Conservation (phyloP, 2,329 filamentous ascomycete species). For the Bipolaris oryzae region DNA sequence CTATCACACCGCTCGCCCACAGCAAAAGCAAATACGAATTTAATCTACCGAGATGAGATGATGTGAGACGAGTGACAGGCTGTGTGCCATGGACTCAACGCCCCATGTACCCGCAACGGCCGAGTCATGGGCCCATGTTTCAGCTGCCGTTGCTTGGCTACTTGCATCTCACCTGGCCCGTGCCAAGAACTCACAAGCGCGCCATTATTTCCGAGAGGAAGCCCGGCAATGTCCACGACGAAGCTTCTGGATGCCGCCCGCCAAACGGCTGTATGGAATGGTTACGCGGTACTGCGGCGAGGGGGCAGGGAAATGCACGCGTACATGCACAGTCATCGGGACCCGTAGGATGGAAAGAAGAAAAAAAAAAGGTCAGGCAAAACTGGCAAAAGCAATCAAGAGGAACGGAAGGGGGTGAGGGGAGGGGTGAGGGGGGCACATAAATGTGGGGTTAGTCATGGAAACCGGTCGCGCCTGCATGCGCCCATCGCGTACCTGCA, state of each 20-base stretch:
- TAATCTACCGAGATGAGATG: not conserved
- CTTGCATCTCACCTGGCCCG: not conserved
- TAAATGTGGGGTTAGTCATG: not conserved
- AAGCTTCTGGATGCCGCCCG: not conserved
- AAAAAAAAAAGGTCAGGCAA: not conserved
- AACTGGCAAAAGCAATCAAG: not conserved
- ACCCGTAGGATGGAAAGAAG: too few species aligned
- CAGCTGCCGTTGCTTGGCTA: not conserved
- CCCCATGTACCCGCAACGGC: not conserved
- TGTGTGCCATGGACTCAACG: not conserved
- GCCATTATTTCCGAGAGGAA: too few species aligned
- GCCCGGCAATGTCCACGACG: too few species aligned
- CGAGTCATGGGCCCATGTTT: constrained; percentile 1
- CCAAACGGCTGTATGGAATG: not conserved
- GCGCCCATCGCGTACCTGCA: not conserved
- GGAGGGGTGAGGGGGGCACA: not conserved
- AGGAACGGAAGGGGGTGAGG: not conserved
- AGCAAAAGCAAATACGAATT: not conserved
- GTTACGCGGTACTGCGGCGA: not conserved
- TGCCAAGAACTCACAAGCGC: not conserved
- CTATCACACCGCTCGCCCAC: not conserved
- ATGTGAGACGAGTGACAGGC: not conserved
- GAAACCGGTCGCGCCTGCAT: not conserved
- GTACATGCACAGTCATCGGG: not conserved
- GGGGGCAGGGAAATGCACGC: not conserved